Evolutionary conservation across 2,329 filamentous ascomycete species (phyloP), one percentile per base, ranked within the genome.

Genomic region (Furcasterigmium furcatum): DNA sequence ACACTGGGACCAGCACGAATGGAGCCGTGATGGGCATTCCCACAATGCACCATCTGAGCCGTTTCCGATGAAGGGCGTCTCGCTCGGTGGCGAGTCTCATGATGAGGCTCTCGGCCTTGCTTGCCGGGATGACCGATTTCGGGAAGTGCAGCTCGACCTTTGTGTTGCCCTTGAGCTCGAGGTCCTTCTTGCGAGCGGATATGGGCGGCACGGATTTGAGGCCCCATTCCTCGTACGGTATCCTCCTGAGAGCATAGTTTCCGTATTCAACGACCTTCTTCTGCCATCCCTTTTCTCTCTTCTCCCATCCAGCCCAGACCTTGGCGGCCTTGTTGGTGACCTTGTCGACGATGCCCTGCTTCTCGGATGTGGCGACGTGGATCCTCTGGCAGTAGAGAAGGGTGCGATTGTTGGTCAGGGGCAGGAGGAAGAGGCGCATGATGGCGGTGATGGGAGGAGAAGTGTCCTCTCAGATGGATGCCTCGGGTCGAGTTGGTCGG

Each of bases 201-300:
- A 95, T 74, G 19, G 91, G 85, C 38, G 94, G 94, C 43, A 99
- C 85, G 29, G 90, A 95, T 71, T 97, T 97, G 55, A 99, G 76
- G 1, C 89, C 91, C 94, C 94, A 99, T 84, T 99, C 94, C 68
- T 97, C 88, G 64, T 88, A 96, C 3, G 94, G 88, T 58, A 99
- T 95, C 51, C 89, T 82, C 57, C 88, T 84, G 50, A 99, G 80
- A 14, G 89, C 82, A 41, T 82, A 74, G 68, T 99, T 96, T 46
- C 94, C 94, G 65, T 92, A 95, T 48, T 79, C 76, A 43, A 94
- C 92, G 18, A 96, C 77, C 56, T 82, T 82, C 61, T 87, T 90
- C 73, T 96, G 90, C 94, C 94, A 97, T 44, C 88, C 88, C 38
- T 75, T 76, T 16, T 91, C 84, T 54, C 85, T 86, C 63, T 86